Evolutionary conservation across 2,329 filamentous ascomycete species (phyloP).

Genomic region (Pseudomassariella vexata): DNA sequence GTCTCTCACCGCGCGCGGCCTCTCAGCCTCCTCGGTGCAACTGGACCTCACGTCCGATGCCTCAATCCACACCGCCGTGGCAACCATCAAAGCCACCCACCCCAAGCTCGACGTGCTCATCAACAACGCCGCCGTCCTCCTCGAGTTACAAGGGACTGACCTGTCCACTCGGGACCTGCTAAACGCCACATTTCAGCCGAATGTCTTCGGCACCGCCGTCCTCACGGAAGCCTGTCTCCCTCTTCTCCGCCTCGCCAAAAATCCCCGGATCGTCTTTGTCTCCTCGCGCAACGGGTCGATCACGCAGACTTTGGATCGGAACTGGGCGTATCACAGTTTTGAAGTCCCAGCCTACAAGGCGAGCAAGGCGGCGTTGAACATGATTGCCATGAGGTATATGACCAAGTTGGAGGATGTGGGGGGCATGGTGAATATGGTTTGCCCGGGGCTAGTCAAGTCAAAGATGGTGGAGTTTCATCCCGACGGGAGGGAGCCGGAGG

Average conservation of each 20-base stretch:
- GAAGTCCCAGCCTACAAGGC: conserved; percentile 29
- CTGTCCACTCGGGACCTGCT: conserved; percentile 26
- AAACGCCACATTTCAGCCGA: conserved; percentile 30
- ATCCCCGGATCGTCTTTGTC: conserved; percentile 32
- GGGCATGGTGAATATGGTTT: conserved; percentile 28
- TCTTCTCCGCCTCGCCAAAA: conserved; percentile 18
- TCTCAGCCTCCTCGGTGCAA: conserved; percentile 5
- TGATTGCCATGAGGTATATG: conserved; percentile 29
- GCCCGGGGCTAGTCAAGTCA: conserved; percentile 30
- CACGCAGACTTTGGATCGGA: conserved; percentile 18
- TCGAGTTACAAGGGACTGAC: conserved; percentile 14
- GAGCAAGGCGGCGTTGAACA: conserved; percentile 37
- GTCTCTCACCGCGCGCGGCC: not conserved
- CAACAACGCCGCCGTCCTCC: conserved; percentile 28
- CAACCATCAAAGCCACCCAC: conserved; percentile 12
- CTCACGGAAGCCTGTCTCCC: conserved; percentile 23
- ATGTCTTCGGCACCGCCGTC: conserved; percentile 25
- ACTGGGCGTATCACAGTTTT: conserved; percentile 16
- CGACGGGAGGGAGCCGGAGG: conserved; percentile 13
- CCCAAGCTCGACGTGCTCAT: conserved; percentile 29
- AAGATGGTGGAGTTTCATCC: conserved; percentile 15
- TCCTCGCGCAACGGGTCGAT: conserved; percentile 29
- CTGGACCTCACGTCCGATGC: conserved; percentile 14
- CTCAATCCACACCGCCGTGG: conserved; percentile 20
- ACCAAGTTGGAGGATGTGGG: conserved; percentile 21